Evolutionary conservation across 75 land plant genomes (phyloP).

Genomic region (Sequoiadendron giganteum): DNA sequence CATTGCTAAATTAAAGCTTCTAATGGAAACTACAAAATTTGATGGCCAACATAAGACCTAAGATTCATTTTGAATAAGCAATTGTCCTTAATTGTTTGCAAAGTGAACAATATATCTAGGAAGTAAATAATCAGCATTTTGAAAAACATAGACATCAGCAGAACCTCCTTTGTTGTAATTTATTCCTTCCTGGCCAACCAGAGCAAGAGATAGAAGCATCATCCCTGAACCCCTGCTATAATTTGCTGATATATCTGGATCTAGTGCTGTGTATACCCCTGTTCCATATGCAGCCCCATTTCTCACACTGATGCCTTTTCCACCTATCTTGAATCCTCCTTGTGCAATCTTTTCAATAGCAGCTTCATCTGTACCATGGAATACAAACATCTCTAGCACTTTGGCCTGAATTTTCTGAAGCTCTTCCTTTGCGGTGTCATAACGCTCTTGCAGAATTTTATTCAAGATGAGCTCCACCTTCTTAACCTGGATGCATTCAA

Average conservation of each 20-base stretch:
- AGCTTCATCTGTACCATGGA: constrained; percentile 19
- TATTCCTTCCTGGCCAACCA: constrained; percentile 8
- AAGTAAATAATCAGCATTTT: not conserved
- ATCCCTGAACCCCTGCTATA: not conserved
- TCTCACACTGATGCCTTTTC: constrained; percentile 14
- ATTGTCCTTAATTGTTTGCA: not conserved
- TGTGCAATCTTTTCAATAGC: constrained; percentile 20
- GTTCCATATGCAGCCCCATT: constrained; percentile 13
- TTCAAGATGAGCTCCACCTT: constrained; percentile 20
- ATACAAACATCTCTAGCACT: constrained; percentile 10
- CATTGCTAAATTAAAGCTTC: too few species aligned
- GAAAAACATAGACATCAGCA: not conserved
- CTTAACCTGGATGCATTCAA: not conserved
- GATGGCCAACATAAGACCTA: not conserved
- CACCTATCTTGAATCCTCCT: constrained; percentile 31
- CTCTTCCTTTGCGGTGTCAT: constrained; percentile 1
- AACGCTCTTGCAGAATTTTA: not conserved
- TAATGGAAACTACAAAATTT: too few species aligned
- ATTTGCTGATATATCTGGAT: constrained; percentile 17
- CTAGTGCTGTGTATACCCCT: constrained; percentile 25
- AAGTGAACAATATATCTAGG: constrained; percentile 17
- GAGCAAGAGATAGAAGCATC: constrained; percentile 27
- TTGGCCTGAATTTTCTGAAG: not conserved
- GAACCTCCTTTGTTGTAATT: not conserved
- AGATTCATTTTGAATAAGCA: not conserved